phyloP scores from a whole-genome alignment of 768 basidiomycete genomes.

The Phanerochaete sordida region DNA sequence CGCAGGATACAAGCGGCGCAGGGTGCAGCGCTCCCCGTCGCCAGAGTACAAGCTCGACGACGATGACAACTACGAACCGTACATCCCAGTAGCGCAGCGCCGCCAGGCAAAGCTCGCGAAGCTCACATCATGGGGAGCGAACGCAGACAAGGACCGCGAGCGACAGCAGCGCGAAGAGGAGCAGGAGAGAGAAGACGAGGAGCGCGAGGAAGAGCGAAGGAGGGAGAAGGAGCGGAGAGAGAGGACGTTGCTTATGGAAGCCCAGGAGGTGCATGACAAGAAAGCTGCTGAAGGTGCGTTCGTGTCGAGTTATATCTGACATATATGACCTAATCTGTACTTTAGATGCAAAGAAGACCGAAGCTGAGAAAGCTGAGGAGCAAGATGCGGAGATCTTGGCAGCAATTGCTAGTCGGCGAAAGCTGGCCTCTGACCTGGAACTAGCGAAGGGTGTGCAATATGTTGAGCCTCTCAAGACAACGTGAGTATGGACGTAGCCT shows the following conservation, averaged over 20 bases:
- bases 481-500: constrained; percentile 42
- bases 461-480: constrained; percentile 78
- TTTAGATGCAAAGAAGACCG: constrained; percentile 83
- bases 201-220: constrained; percentile 73
- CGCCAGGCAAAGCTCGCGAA: constrained; percentile 78
- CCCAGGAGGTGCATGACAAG: constrained; percentile 88
- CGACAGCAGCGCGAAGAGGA: constrained; percentile 51
- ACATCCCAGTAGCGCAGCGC: constrained; percentile 83
- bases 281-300: constrained; percentile 75
- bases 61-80: constrained; percentile 70
- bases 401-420: constrained; percentile 87
- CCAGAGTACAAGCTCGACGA: constrained; percentile 61
- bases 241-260: constrained; percentile 85
- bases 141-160: constrained; percentile 48
- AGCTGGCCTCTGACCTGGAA: constrained; percentile 90
- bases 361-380: constrained; percentile 81
- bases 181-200: constrained; percentile 62
- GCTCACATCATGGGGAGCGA: constrained; percentile 59
- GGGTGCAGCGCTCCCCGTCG: constrained; percentile 54
- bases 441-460: constrained; percentile 91
- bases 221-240: constrained; percentile 79
- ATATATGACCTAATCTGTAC: constrained; percentile 13
- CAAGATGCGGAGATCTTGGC: constrained; percentile 88
- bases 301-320: background rate
- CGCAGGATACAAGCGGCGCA: constrained; percentile 46